A percentile compares a stretch with the other conserved stretches of the same genome.
These are phyloP conservation scores for Leccinum barrowsii DNA, from an alignment of 768 basidiomycete genomes.

Conservation along the genomic window DNA sequence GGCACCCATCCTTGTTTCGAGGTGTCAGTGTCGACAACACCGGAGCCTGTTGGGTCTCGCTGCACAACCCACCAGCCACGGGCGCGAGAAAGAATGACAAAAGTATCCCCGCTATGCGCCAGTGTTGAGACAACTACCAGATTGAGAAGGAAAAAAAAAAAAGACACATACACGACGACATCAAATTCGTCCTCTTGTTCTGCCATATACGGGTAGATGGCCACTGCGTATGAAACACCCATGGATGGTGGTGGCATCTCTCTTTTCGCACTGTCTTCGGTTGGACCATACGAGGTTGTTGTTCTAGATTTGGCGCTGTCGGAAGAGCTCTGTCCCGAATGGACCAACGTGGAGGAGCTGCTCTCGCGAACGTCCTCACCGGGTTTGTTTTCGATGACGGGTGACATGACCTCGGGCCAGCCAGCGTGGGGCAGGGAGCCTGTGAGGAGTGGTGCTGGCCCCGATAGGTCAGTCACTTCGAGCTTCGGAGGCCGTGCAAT, in stretches of 20 bases:
- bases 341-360: conserved; percentile 31
- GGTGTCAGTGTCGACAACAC: conserved; percentile 71
- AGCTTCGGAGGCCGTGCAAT: conserved; percentile 62
- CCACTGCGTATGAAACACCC: conserved; percentile 89
- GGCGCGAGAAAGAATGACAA: conserved; percentile 89
- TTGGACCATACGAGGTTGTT: conserved; percentile 14
- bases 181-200: conserved; percentile 99
- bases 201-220: conserved; percentile 98
- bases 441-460: conserved; percentile 51
- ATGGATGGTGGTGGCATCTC: conserved; percentile 42
- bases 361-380: conserved; percentile 45
- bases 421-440: conserved; percentile 64
- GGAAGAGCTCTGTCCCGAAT: conserved; percentile 29
- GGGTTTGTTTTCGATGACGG: conserved; percentile 44
- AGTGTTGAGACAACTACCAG: conserved; percentile 4
- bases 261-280: conserved; percentile 35
- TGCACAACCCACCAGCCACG: conserved; percentile 99
- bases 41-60: conserved; percentile 83
- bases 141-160: neutral
- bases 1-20: conserved; percentile 95
- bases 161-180: conserved; percentile 78
- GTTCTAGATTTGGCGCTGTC: conserved; percentile 19
- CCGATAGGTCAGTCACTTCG: conserved; percentile 62
- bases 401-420: conserved; percentile 75
- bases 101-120: conserved; percentile 75